Conservation (phyloP, 1,284 basidiomycete genomes). For the Apiotrichum sp. region DNA sequence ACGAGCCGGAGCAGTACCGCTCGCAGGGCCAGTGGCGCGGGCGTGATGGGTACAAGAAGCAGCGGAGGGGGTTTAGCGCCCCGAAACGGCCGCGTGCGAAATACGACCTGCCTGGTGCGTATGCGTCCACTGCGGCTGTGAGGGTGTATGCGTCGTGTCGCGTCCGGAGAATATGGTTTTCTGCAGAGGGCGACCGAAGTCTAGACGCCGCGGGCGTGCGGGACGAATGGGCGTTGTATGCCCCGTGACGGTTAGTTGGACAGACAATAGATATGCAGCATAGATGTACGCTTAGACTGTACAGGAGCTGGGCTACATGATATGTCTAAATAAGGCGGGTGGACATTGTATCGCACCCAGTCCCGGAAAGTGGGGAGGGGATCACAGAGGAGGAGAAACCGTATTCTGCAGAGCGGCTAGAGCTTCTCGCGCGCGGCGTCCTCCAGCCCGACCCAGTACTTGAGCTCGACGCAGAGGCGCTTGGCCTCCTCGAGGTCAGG, state of each 20-base stretch:
- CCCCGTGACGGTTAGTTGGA: not conserved
- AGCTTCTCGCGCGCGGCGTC: conserved; percentile 55
- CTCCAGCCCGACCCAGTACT: conserved; percentile 70
- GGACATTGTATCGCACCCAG: too few relatives aligned
- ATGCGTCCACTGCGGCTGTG: conserved; percentile 62
- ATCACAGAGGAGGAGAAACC: too few relatives aligned
- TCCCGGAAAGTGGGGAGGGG: too few relatives aligned
- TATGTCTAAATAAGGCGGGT: too few relatives aligned
- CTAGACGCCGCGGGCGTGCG: conserved; percentile 3
- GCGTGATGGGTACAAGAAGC: conserved; percentile 1
- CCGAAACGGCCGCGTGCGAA: not conserved
- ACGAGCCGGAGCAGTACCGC: not conserved
- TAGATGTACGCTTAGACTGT: not conserved
- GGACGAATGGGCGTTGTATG: conserved; percentile 9
- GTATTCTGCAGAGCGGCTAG: not conserved
- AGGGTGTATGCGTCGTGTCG: conserved; percentile 76
- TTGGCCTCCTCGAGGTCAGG: conserved; percentile 58
- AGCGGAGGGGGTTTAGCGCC: not conserved
- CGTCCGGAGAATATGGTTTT: conserved; percentile 70
- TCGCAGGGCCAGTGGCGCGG: conserved; percentile 9
- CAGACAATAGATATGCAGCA: not conserved
- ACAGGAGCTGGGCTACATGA: too few relatives aligned
- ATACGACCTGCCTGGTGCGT: conserved; percentile 53
- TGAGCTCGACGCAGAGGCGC: conserved; percentile 61
- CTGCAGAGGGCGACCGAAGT: not conserved